These are phyloP conservation scores for Pulveroboletus sp. DNA, from an alignment of 768 basidiomycete genomes.

Conservation along the genomic window DNA sequence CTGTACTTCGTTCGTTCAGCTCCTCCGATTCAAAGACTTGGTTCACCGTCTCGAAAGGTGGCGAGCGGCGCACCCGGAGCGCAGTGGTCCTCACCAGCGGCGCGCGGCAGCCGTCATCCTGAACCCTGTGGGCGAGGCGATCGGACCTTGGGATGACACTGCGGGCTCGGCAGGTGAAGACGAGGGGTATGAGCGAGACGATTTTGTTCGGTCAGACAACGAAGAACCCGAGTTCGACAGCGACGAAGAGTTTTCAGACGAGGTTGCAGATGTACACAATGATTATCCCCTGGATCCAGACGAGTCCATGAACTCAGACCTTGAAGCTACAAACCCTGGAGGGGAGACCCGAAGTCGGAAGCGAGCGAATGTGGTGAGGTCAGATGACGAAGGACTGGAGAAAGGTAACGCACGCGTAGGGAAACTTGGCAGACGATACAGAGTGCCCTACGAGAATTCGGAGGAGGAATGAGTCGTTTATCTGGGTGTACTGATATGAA, in stretches of 20 bases:
- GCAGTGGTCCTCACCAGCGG: conserved; percentile 1
- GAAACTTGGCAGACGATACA: conserved; percentile 7
- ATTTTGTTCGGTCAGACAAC: conserved; percentile 8
- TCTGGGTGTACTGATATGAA: background rate
- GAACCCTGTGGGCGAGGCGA: conserved; percentile 12
- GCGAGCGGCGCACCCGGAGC: conserved; percentile 11
- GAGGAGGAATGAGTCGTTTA: background rate
- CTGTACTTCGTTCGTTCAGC: background rate
- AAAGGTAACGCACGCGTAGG: background rate
- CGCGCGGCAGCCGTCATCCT: background rate
- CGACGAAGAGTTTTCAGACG: background rate
- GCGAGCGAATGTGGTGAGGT: background rate
- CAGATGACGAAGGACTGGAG: conserved; percentile 1
- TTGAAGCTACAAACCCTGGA: background rate
- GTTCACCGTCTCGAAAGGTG: conserved; percentile 8
- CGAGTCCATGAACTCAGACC: no score
- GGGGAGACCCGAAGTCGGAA: background rate
- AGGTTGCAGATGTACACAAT: background rate
- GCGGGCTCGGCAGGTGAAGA: conserved; percentile 12
- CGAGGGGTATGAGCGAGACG: background rate
- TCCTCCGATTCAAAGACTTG: conserved; percentile 7
- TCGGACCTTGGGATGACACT: conserved; percentile 15
- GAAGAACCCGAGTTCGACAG: background rate
- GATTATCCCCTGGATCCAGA: no score
- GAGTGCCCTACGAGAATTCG: background rate